These are phyloP conservation scores for Kalanchoe fedtschenkoi DNA, from an alignment of 164 flowering plant species.

Conservation along the genomic window DNA sequence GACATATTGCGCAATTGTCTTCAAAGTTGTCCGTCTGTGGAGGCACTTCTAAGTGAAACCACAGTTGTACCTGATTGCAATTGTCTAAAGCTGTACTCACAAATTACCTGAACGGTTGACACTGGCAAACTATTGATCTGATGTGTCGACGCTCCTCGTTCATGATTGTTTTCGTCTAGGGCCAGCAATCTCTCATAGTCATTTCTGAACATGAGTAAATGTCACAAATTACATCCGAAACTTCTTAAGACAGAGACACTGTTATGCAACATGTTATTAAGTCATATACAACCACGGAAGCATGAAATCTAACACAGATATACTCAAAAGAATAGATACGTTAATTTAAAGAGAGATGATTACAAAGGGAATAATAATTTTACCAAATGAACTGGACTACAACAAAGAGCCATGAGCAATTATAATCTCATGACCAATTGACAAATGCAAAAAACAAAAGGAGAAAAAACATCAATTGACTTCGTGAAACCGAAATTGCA, in stretches of 20 bases:
- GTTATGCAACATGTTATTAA: neutral
- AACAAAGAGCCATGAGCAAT: too few relatives aligned
- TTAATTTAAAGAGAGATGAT: neutral
- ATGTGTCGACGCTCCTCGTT: constrained; percentile 49
- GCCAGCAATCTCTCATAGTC: constrained; percentile 90
- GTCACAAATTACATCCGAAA: neutral
- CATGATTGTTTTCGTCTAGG: constrained; percentile 74
- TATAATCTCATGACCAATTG: too few relatives aligned
- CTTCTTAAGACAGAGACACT: neutral
- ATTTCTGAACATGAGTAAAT: constrained; percentile 32
- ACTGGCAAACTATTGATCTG: constrained; percentile 71
- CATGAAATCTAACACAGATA: neutral
- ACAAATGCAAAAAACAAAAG: too few relatives aligned
- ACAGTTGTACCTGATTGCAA: neutral
- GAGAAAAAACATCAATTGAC: too few relatives aligned
- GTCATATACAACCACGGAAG: neutral
- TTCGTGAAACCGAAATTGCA: too few relatives aligned
- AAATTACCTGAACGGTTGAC: constrained; percentile 62
- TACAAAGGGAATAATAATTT: too few relatives aligned
- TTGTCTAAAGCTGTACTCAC: neutral
- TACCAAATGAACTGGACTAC: too few relatives aligned
- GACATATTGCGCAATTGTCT: constrained; percentile 84
- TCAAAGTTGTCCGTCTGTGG: constrained; percentile 44
- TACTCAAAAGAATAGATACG: neutral
- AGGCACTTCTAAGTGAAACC: neutral